Evolutionary conservation across 73 alveolate species (phyloP), one percentile per base, ranked within the genome.

Genomic region (Halteria grandinella): DNA sequence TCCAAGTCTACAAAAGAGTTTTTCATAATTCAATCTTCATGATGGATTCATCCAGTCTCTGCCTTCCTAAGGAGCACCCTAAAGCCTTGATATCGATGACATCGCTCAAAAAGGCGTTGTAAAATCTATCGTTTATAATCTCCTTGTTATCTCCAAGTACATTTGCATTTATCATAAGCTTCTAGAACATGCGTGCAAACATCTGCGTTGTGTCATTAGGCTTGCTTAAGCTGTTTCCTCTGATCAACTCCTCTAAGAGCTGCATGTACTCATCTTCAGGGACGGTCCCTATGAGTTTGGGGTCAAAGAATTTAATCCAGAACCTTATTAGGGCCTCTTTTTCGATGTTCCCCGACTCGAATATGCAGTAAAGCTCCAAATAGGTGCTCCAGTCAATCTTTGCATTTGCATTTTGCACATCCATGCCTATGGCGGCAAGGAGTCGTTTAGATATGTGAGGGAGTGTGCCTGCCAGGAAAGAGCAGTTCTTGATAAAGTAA

Each of bases 251-350:
- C 36, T 83, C 92, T 8, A 83, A 55, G 4, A 83, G 14, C 14
- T 21, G 47, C 29, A 59, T 21, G 47, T 51, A 24, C 15, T 81
- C 84, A 0, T 2, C 37, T 33, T 45, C 75, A 2, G 23, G 10
- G 28, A 83, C 80, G 5, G 36, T 40, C 8, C 92, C 92, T 23
- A 53, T 27, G 1, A 55, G 33, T 37, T 50, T 62, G 8, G 75
- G 69, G 31, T 83, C 92, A 10, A 83, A 49, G 84, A 83, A 83
- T 54, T 83, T 82, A 11, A 55, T 33, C 91, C 91, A 82, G 64
- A 82, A 82, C 34, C 60, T 36, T 3, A 77, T 40, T n/a, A 82
- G 69, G 14, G 41, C 58, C 43, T 72, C 70, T 28, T 44, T 47
- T 6, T 71, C 86, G 20, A 82, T 44, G 24, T 24, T 55, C 4